Evolutionary conservation across 352 stramenopile genomes (phyloP).

Genomic region (Pythium phragmitis): DNA sequence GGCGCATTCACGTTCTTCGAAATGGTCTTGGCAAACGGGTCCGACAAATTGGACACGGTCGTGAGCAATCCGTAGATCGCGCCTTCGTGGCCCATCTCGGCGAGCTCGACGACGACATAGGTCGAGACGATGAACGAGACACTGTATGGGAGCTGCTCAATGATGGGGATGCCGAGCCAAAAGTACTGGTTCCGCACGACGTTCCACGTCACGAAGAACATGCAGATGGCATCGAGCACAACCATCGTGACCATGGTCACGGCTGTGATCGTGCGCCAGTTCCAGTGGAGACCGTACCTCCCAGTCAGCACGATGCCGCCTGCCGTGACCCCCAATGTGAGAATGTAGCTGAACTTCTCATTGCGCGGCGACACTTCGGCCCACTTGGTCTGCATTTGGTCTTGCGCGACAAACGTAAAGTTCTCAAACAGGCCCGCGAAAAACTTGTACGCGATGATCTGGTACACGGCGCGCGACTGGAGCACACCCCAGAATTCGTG

Average conservation of each 20-base stretch:
- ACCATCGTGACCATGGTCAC: constrained; percentile 34
- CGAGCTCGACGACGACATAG: constrained; percentile 35
- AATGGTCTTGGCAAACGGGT: constrained; percentile 30
- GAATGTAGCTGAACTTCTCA: constrained; percentile 27
- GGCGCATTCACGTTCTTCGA: constrained; percentile 34
- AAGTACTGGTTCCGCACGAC: constrained; percentile 41
- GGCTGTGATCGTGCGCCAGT: constrained; percentile 34
- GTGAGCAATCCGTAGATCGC: constrained; percentile 38
- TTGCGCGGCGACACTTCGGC: constrained; percentile 32
- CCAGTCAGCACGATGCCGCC: constrained; percentile 27
- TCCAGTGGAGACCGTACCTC: constrained; percentile 27
- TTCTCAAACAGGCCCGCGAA: constrained; percentile 33
- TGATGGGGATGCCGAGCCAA: constrained; percentile 32
- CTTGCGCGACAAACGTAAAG: constrained; percentile 28
- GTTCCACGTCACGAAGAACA: constrained; percentile 33
- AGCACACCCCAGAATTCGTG: constrained; percentile 30
- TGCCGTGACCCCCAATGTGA: constrained; percentile 25
- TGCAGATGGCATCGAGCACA: constrained; percentile 29
- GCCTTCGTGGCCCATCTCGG: constrained; percentile 34
- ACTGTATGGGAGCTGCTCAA: constrained; percentile 33
- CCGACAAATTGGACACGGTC: constrained; percentile 34
- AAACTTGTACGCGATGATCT: constrained; percentile 35
- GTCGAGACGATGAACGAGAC: constrained; percentile 37
- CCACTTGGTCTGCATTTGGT: constrained; percentile 34
- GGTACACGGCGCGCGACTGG: constrained; percentile 32